A percentile compares a stretch with the other conserved stretches of the same genome.
phyloP scores from a whole-genome alignment of 1,139 yeast species.

The Torulaspora globosa region DNA sequence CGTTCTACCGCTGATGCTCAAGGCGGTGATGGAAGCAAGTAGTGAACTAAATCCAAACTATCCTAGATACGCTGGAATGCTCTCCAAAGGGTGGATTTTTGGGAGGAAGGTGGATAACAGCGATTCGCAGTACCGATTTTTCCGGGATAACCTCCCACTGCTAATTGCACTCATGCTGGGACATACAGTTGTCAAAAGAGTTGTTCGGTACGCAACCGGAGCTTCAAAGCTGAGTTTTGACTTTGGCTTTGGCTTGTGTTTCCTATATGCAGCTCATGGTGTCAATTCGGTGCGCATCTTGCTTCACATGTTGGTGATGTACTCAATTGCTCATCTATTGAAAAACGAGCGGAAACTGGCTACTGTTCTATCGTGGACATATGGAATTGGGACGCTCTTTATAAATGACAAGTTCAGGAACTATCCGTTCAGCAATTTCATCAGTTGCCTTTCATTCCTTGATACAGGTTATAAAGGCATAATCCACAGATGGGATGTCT shows the following conservation, averaged over 20 bases:
- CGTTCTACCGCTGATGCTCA: constrained; percentile 77
- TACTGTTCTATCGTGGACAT: constrained; percentile 60
- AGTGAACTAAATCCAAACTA: constrained; percentile 76
- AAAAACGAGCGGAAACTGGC: constrained; percentile 31
- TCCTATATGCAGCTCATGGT: constrained; percentile 78
- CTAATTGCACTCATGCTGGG: constrained; percentile 50
- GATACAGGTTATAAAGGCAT: constrained; percentile 66
- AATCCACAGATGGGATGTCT: constrained; percentile 91
- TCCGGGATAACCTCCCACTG: constrained; percentile 71
- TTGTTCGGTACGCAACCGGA: constrained; percentile 26
- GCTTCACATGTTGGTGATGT: constrained; percentile 55
- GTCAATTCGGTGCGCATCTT: constrained; percentile 59
- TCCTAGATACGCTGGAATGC: constrained; percentile 52
- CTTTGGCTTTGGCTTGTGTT: constrained; percentile 62
- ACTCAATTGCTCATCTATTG: constrained; percentile 46
- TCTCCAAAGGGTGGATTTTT: constrained; percentile 71
- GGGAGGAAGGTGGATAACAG: constrained; percentile 85
- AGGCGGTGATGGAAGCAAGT: constrained; percentile 78
- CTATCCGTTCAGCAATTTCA: constrained; percentile 46
- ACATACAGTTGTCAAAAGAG: constrained; percentile 52
- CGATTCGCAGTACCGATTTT: constrained; percentile 83
- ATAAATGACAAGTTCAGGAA: constrained; percentile 66
- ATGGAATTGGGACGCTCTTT: constrained; percentile 72
- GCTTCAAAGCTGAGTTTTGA: constrained; percentile 56
- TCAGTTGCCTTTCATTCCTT: constrained; percentile 42